Evolutionary conservation across 1,284 basidiomycete genomes (phyloP), one percentile per base, ranked within the genome.

Genomic region (Salmacisia buchloeana): DNA sequence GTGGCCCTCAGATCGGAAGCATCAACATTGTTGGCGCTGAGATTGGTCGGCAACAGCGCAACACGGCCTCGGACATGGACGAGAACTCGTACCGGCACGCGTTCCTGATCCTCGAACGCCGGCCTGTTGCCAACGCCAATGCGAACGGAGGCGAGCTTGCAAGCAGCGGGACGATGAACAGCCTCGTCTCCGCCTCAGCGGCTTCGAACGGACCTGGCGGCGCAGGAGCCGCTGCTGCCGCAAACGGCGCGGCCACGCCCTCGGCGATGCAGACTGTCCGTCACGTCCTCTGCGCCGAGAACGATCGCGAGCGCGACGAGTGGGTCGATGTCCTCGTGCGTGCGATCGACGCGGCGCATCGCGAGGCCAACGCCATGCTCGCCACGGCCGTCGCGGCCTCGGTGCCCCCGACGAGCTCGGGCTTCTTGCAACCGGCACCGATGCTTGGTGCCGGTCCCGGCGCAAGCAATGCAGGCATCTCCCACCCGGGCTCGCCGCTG

Each of bases 41-140:
- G 79, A 97, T 97, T 60, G 87, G 87, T 21, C 82, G 87, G 58
- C 86, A 88, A 74, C 86, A 88, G 74, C 70, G 69, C 56, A 71
- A 63, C 62, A 36, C 52, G 31, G 75, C 85, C 45, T 73, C 83
- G 73, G 82, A 84, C 69, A 59, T 83, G 80, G 75, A 94, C 64
- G 93, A 96, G 74, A 91, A 91, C 75, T 90, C 96, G 68, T 96
- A 94, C 72, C 86, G 93, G 29, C 94, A 98, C 76, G 94, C 94
- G 0, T 97, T 98, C 82, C 86, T 98, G 64, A 92, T 98, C 75
- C 91, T 97, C 66, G 93, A 97, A 80, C 85, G 86, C 23, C 88
- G 87, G 76, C 87, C 86, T 61, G 34, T 35, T 7, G n/a, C 27
- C n/a, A n/a, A n/a, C 9, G 25, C 43, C 35, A 18, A 27, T 27